Evolutionary conservation across 1,139 yeast species (phyloP).

Genomic region (Pneumocystis wakefieldiae): DNA sequence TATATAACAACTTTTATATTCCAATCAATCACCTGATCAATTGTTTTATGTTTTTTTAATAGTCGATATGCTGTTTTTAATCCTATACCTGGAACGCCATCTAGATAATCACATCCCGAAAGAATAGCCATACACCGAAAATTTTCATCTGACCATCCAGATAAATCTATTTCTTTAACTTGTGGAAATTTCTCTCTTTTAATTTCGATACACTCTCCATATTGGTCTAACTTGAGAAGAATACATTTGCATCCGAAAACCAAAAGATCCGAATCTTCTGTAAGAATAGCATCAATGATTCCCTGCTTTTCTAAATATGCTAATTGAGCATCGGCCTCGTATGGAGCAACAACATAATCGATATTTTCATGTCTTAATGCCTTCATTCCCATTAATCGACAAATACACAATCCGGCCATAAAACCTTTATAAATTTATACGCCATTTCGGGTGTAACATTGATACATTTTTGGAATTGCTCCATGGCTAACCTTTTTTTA

Average conservation of each 20-base stretch:
- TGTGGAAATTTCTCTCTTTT: conserved; percentile 29
- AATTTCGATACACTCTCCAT: conserved; percentile 61
- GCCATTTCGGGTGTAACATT: conserved; percentile 90
- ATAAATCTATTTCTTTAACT: conserved; percentile 32
- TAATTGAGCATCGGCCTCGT: conserved; percentile 96
- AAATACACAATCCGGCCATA: not conserved
- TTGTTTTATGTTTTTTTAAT: conserved; percentile 36
- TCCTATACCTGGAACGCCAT: conserved; percentile 73
- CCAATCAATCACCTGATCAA: conserved; percentile 33
- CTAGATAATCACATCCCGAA: conserved; percentile 91
- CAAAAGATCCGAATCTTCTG: conserved; percentile 88
- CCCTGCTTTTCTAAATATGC: conserved; percentile 71
- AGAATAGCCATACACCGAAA: conserved; percentile 67
- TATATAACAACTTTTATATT: not conserved
- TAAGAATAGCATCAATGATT: conserved; percentile 66
- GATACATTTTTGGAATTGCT: conserved; percentile 61
- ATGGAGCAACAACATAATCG: conserved; percentile 82
- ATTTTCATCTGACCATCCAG: conserved; percentile 38
- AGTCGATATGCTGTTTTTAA: conserved; percentile 57
- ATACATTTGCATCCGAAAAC: conserved; percentile 71
- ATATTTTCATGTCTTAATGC: conserved; percentile 43
- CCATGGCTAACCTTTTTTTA: conserved; percentile 45
- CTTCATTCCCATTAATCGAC: not conserved
- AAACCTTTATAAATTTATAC: conserved; percentile 54
- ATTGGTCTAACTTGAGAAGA: conserved; percentile 68